These are phyloP conservation scores for Boletus reticuloceps DNA, from an alignment of 768 basidiomycete genomes.

Conservation along the genomic window DNA sequence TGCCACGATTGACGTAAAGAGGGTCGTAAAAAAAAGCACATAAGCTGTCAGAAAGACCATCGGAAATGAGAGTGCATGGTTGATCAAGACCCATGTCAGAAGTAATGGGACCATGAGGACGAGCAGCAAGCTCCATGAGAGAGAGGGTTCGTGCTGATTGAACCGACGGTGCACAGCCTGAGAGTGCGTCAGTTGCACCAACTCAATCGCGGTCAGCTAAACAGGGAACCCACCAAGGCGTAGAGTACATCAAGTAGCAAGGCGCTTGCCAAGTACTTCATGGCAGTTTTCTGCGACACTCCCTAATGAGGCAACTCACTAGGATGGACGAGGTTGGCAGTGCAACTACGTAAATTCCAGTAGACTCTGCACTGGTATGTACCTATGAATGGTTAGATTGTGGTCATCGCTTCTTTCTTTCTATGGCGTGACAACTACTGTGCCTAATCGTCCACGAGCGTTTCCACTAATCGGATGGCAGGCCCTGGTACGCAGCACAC, in stretches of 20 bases:
- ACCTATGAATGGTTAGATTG: neutral
- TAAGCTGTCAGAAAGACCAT: slow-evolving; percentile 12
- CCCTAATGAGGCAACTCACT: neutral
- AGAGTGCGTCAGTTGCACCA: neutral
- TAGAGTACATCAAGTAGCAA: slow-evolving; percentile 15
- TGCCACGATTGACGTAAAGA: slow-evolving; percentile 27
- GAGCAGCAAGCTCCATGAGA: slow-evolving; percentile 15
- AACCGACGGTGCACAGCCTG: slow-evolving; percentile 16
- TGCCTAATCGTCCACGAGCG: no score
- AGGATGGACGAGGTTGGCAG: no score
- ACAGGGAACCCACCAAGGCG: slow-evolving; percentile 14
- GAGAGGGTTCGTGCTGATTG: slow-evolving; percentile 16
- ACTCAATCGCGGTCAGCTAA: neutral
- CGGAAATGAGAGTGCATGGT: slow-evolving; percentile 2
- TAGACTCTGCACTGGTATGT: neutral
- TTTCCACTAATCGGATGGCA: no score
- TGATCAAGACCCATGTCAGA: slow-evolving; percentile 9
- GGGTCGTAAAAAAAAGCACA: slow-evolving; percentile 14
- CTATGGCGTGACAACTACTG: no score
- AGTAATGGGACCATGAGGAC: slow-evolving; percentile 11
- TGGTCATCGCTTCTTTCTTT: neutral
- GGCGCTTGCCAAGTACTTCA: neutral
- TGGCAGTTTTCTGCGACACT: no score
- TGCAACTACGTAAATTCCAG: no score
- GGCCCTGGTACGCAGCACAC: neutral